These are phyloP conservation scores for Cryptococcus floricola DNA, from an alignment of 1,284 basidiomycete genomes.

Conservation along the genomic window DNA sequence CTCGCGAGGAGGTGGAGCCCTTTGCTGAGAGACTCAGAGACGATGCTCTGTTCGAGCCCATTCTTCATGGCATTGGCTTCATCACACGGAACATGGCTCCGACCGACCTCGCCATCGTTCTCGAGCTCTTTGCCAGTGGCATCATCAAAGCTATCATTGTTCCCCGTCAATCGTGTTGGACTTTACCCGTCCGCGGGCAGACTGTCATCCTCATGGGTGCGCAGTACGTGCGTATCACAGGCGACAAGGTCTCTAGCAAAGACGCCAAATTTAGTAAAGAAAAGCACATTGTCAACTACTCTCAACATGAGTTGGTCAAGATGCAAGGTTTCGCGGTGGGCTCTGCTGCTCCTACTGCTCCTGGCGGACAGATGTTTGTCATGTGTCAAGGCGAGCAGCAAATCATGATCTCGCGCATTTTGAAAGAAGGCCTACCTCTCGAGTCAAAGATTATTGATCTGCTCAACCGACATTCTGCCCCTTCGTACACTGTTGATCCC, in stretches of 20 bases:
- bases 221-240: conserved; percentile 64
- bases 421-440: conserved; percentile 80
- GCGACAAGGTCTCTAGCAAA: conserved; percentile 3
- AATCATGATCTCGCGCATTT: conserved; percentile 72
- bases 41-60: conserved; percentile 62
- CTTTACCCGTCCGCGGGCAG: conserved; percentile 70
- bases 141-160: conserved; percentile 77
- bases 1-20: conserved; percentile 62
- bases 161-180: conserved; percentile 81
- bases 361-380: conserved; percentile 67
- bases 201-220: conserved; percentile 89
- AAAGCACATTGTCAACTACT: conserved; percentile 73
- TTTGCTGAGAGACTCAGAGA: conserved; percentile 63
- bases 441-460: conserved; percentile 67
- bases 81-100: conserved; percentile 71
- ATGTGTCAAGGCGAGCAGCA: conserved; percentile 82
- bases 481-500: conserved; percentile 9
- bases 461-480: conserved; percentile 10
- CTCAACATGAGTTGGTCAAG: conserved; percentile 71
- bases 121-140: conserved; percentile 79
- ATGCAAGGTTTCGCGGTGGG: conserved; percentile 80
- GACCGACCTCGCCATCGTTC: conserved; percentile 68
- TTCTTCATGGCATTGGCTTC: conserved; percentile 86
- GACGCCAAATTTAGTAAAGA: conserved; percentile 48
- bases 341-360: conserved; percentile 37